Evolutionary conservation across 2,329 filamentous ascomycete genomes (phyloP).

Genomic region (Botrytis elliptica): DNA sequence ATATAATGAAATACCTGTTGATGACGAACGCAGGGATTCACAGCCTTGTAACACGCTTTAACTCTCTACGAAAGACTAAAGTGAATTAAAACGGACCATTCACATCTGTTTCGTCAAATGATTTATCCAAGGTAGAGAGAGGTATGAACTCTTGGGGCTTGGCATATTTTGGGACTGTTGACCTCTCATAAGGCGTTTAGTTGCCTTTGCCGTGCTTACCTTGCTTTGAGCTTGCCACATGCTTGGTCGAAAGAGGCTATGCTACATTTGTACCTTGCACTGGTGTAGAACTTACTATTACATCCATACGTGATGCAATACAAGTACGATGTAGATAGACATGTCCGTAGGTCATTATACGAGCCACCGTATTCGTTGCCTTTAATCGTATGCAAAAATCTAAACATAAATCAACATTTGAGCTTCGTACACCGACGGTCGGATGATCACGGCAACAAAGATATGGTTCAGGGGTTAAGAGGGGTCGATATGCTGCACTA

Average conservation of each 20-base stretch:
- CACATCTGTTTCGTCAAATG: not conserved
- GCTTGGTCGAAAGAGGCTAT: slow-evolving; percentile 3
- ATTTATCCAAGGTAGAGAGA: not conserved
- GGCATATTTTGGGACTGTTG: not conserved
- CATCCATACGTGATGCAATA: not conserved
- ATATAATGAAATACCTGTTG: not conserved
- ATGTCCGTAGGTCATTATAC: not conserved
- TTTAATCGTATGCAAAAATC: not conserved
- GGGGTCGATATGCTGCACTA: slow-evolving; percentile 4
- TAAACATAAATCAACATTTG: not conserved
- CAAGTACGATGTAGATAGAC: not conserved
- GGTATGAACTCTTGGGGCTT: not conserved
- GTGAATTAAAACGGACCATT: slow-evolving; percentile 5
- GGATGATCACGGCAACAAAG: not conserved
- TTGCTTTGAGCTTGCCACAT: slow-evolving; percentile 4
- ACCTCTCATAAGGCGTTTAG: not conserved
- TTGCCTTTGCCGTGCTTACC: not conserved
- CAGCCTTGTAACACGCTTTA: slow-evolving; percentile 1
- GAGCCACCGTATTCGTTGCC: not conserved
- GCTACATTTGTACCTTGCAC: not conserved
- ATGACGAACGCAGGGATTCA: slow-evolving; percentile 16
- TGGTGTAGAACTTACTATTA: not conserved
- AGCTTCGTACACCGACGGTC: not conserved
- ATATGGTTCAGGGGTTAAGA: slow-evolving; percentile 11
- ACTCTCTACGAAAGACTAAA: not conserved